These are phyloP conservation scores for Marasmius sp. DNA, from an alignment of 1,284 basidiomycete genomes.

Conservation along the genomic window DNA sequence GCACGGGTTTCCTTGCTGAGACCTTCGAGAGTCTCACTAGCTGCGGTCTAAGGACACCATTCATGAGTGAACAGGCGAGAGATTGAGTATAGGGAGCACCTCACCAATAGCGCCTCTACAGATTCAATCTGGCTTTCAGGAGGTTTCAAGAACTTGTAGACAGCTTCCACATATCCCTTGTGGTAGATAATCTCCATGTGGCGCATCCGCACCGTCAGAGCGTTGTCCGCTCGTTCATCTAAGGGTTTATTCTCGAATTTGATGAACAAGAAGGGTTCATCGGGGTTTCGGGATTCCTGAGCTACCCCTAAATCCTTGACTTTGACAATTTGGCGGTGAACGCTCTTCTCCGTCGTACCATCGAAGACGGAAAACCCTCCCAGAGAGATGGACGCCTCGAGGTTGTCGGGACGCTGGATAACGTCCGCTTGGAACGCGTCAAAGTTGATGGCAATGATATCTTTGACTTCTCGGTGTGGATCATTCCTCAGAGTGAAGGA, in stretches of 20 bases:
- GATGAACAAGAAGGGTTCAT: constrained; percentile 89
- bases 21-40: constrained; percentile 93
- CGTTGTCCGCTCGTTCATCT: constrained; percentile 91
- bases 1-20: constrained; percentile 94
- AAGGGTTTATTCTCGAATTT: constrained; percentile 94
- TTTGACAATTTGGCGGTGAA: constrained; percentile 92
- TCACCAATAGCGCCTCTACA: constrained; percentile 83
- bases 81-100: constrained; percentile 21
- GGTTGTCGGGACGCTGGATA: constrained; percentile 84
- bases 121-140: constrained; percentile 96
- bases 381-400: constrained; percentile 80
- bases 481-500: constrained; percentile 81
- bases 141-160: constrained; percentile 93
- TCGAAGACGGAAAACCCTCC: constrained; percentile 92
- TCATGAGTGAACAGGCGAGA: no score
- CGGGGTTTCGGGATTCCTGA: constrained; percentile 23
- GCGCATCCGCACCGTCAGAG: constrained; percentile 87
- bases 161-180: constrained; percentile 89
- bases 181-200: constrained; percentile 99
- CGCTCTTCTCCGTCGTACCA: constrained; percentile 79
- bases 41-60: constrained; percentile 64
- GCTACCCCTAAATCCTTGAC: constrained; percentile 58
- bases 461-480: constrained; percentile 60
- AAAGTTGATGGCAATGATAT: constrained; percentile 89
- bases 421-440: constrained; percentile 87